phyloP scores from a whole-genome alignment of 2,329 filamentous ascomycete genomes.

The Ascochyta lentis region DNA sequence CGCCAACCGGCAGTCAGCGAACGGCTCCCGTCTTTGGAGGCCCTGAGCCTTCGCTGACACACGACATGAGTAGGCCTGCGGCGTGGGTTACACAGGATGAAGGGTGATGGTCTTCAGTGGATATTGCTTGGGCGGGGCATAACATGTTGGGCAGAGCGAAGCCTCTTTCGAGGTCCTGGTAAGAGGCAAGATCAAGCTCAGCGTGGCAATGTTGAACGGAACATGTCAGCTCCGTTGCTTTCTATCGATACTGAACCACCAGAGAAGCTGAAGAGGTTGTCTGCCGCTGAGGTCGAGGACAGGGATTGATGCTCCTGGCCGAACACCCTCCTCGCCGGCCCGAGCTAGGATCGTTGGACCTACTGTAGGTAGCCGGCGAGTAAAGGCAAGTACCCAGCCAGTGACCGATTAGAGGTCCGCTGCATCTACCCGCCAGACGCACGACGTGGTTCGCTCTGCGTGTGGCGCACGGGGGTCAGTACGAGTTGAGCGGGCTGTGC shows the following conservation, averaged over 20 bases:
- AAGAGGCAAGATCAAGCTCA: not conserved
- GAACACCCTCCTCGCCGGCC: slow-evolving; percentile 35
- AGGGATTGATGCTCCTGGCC: slow-evolving; percentile 31
- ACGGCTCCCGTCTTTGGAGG: slow-evolving; percentile 27
- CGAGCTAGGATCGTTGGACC: slow-evolving; percentile 21
- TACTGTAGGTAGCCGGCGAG: slow-evolving; percentile 21
- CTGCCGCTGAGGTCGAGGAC: slow-evolving; percentile 21
- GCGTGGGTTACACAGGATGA: slow-evolving; percentile 37
- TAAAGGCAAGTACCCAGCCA: slow-evolving; percentile 28
- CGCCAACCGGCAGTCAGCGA: slow-evolving; percentile 28
- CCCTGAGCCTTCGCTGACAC: slow-evolving; percentile 33
- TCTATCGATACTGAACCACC: not conserved
- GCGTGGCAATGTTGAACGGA: slow-evolving; percentile 6
- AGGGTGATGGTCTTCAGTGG: slow-evolving; percentile 26
- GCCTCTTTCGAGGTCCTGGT: not conserved
- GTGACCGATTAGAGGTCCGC: slow-evolving; percentile 35
- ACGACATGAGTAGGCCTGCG: slow-evolving; percentile 36
- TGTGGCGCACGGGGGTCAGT: slow-evolving; percentile 39
- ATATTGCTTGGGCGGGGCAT: slow-evolving; percentile 27
- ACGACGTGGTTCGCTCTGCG: slow-evolving; percentile 31
- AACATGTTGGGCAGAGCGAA: slow-evolving; percentile 12
- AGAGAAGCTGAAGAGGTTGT: slow-evolving; percentile 21
- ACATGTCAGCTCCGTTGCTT: not conserved
- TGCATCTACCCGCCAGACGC: slow-evolving; percentile 35
- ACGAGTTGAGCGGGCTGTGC: slow-evolving; percentile 42